phyloP scores from a whole-genome alignment of 1,284 basidiomycete species.

The Irpex sp. region DNA sequence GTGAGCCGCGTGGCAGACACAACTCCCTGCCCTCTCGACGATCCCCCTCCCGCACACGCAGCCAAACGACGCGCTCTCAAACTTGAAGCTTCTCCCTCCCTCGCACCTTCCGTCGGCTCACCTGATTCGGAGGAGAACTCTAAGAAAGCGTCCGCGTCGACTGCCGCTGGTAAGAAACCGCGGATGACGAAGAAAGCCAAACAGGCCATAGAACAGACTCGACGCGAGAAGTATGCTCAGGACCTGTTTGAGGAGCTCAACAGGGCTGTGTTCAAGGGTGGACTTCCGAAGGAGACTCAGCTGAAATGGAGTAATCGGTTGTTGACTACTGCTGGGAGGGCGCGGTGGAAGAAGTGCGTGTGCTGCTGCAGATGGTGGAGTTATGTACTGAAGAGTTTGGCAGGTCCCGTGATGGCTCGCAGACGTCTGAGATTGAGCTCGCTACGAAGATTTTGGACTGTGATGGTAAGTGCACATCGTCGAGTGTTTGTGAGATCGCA shows the following conservation, averaged over 20 bases:
- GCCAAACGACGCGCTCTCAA: not conserved
- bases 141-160: not conserved
- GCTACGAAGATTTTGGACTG: constrained; percentile 76
- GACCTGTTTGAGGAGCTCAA: constrained; percentile 84
- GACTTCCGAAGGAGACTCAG: constrained; percentile 62
- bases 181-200: constrained; percentile 42
- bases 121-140: not conserved
- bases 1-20: not conserved
- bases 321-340: constrained; percentile 74
- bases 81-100: not conserved
- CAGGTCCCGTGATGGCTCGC: constrained; percentile 48
- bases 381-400: not conserved
- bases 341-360: constrained; percentile 61
- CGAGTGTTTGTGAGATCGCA: not conserved
- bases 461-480: constrained; percentile 43
- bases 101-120: not conserved
- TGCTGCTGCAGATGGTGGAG: not conserved
- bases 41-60: not conserved
- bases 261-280: constrained; percentile 67
- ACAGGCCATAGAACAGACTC: constrained; percentile 39
- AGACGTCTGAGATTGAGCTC: constrained; percentile 65
- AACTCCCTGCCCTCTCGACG: not conserved
- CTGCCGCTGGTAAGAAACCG: constrained; percentile 9
- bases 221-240: constrained; percentile 51
- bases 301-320: constrained; percentile 74